Evolutionary conservation across 441 rosid species (phyloP).

Genomic region (Corymbia calophylla): DNA sequence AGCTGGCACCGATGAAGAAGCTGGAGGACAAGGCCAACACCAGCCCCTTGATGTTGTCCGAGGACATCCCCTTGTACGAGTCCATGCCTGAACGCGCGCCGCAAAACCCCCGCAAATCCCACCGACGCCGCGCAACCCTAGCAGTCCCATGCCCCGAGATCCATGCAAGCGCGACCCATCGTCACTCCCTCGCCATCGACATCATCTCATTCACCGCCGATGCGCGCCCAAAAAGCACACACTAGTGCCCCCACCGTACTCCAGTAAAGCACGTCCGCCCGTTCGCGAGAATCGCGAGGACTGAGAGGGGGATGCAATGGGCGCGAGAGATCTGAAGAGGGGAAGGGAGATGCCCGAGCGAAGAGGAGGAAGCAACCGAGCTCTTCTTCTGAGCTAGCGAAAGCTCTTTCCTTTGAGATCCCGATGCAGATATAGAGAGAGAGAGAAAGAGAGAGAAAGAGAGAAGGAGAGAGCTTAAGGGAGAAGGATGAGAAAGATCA

Average conservation of each 20-base stretch:
- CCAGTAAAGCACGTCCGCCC: neutral
- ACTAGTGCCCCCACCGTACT: neutral
- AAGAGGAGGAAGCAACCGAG: neutral
- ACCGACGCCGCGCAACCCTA: neutral
- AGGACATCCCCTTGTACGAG: conserved; percentile 15
- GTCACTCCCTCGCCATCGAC: neutral
- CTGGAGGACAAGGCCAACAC: conserved; percentile 47
- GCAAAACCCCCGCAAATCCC: neutral
- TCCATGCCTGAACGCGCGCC: conserved; percentile 11
- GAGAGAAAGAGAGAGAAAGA: neutral
- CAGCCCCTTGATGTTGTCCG: conserved; percentile 51
- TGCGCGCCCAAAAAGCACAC: neutral
- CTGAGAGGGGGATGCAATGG: neutral
- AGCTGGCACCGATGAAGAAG: conserved; percentile 51
- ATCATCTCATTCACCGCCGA: neutral
- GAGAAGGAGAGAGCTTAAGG: neutral
- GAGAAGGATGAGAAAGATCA: neutral
- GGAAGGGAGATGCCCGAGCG: neutral
- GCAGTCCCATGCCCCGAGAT: neutral
- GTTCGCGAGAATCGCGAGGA: neutral
- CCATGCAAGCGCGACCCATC: neutral
- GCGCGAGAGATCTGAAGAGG: neutral
- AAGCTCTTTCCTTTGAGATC: neutral
- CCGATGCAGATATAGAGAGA: neutral
- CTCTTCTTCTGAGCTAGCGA: neutral